phyloP scores from a whole-genome alignment of 129 eudicot species.

The Lactuca sativa region DNA sequence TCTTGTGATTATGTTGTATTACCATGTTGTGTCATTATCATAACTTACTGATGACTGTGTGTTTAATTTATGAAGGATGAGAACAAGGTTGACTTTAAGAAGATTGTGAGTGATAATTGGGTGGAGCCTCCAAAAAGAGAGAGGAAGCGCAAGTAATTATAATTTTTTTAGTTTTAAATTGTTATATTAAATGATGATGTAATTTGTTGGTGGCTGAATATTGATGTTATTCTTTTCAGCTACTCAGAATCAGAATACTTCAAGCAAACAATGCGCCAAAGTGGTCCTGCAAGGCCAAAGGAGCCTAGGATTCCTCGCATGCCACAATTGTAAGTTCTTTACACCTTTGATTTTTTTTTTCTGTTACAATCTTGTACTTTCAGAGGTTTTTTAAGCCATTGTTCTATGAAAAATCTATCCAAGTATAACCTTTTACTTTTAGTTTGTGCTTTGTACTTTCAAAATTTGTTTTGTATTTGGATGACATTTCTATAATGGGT shows the following conservation, averaged over 20 bases:
- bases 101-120: conserved; percentile 94
- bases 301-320: conserved; percentile 99
- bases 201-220: neutral
- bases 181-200: neutral
- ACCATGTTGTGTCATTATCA: neutral
- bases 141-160: conserved; percentile 88
- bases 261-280: conserved; percentile 99
- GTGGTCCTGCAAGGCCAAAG: conserved; percentile 92
- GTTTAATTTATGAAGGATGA: conserved; percentile 57
- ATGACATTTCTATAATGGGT: no score
- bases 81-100: conserved; percentile 88
- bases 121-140: conserved; percentile 95
- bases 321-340: conserved; percentile 84
- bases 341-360: neutral
- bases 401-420: no score
- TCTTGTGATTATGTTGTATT: neutral
- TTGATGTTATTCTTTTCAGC: conserved; percentile 35
- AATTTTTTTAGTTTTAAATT: neutral
- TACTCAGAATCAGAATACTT: conserved; percentile 99
- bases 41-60: neutral
- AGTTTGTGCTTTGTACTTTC: no score
- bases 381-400: neutral
- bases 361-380: neutral
- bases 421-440: no score
- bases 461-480: no score